Evolutionary conservation across 306 rosid species (phyloP), one percentile per base, ranked within the genome.

Genomic region (Quercus aquifolioides): DNA sequence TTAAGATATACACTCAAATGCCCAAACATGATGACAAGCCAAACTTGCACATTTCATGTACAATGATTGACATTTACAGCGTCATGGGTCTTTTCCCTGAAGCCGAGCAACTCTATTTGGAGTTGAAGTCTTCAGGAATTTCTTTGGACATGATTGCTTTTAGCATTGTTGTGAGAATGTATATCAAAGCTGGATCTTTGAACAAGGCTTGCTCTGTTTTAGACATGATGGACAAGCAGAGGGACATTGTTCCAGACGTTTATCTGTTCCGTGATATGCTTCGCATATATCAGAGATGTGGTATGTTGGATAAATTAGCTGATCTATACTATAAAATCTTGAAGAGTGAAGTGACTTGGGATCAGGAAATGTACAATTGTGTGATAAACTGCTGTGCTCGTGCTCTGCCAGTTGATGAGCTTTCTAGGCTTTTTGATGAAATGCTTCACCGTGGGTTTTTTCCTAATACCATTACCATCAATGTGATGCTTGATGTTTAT

Each of bases 351-450:
- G 81, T 21, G 58, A 75, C 81, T 49, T 95, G 96, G 96, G 97
- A 93, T 73, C 97, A 83, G 85, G 98, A 93, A 74, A 80, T 93
- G 79, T 95, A 93, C 78, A 91, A 83, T 52, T 93, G 96, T 81
- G 87, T 87, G 77, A 77, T 95, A 76, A 91, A 95, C 78, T 93
- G 99, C 83, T 93, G 97, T 73, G 74, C 98, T 76, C 92, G 86
- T 60, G 98, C 97, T 49, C 84, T 95, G 60, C 94, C 97, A 17
- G 81, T 95, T 13, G 94, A 95, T 57, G 99, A 95, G 86, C 91
- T 93, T 72, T 91, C 97, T 3, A 77, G 94, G 87, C 62, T 95
- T 79, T 90, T 93, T 19, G 93, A 93, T 20, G 94, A 91, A 86
- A 95, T 95, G 98, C 82, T 95, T 71, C 83, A 86, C 43, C 83